Evolutionary conservation across 2,329 filamentous ascomycete genomes (phyloP), one percentile per base, ranked within the genome.

Genomic region (Mariannaea elegans): DNA sequence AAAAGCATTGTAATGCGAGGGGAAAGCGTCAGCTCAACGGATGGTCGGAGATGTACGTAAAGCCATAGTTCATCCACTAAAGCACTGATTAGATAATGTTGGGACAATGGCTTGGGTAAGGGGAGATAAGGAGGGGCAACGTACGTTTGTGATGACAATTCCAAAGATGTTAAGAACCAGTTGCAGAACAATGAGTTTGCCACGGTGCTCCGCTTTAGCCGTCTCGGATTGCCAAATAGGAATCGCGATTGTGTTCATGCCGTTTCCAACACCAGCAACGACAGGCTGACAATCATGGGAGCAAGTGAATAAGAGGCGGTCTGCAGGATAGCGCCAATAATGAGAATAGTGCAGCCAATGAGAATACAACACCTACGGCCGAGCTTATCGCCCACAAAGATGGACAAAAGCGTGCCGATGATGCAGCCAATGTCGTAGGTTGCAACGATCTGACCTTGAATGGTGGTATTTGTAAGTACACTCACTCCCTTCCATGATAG

Each of bases 271-370:
- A 2, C 39, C 31, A 36, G 7, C 32, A 36, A n/a, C 7, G 32
- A 9, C 32, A 36, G 32, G 0, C 80, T 81, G 47, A 81, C 68
- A 52, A 85, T 80, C 41, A 85, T 75, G 58, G 84, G 82, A 0
- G 77, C 75, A 18, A 82, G 69, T 3, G 72, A 76, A 71, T 71
- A 72, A 1, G 76, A 56, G 4, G 78, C 77, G 19, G 83, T 76
- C 71, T 90, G 87, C n/a, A 90, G 78, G 4, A 82, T 75, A 24
- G 86, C 85, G 2, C 87, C 87, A 12, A 86, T 58, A 2, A 86
- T 79, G 78, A 89, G 84, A 61, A 88, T 81, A 3, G 75, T 62
- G 23, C 81, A 81, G 14, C 87, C 87, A 1, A 76, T 19, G 34
- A 84, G 77, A 56, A 89, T 84, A 29, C 87, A 87, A 7, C 81